Conservation (phyloP, 148 eudicot genomes). For the Rhododendron ovatum region DNA sequence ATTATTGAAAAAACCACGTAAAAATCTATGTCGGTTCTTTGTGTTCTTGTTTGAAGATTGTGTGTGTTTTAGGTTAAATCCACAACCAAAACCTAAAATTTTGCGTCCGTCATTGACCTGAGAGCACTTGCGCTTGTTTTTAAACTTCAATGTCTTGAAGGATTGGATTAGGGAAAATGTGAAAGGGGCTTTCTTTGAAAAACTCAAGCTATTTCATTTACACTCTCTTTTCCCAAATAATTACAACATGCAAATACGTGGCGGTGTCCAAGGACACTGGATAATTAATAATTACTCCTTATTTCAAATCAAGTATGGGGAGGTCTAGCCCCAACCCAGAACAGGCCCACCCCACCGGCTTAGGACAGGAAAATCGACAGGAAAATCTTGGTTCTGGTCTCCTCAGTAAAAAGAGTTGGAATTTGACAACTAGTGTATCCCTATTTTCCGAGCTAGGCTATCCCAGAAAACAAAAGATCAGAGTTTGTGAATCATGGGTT, state of each 20-base stretch:
- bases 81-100: background rate
- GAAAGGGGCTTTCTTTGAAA: background rate
- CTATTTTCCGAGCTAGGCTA: background rate
- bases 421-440: background rate
- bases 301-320: background rate
- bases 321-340: background rate
- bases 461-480: background rate
- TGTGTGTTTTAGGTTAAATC: background rate
- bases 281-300: background rate
- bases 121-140: background rate
- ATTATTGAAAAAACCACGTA: background rate
- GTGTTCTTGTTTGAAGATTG: too few species aligned
- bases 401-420: background rate
- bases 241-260: background rate
- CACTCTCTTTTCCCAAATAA: background rate
- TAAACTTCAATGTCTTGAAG: background rate
- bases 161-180: background rate
- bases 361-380: background rate
- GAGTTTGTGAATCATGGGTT: background rate
- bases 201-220: background rate
- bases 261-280: too few species aligned
- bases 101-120: background rate
- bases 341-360: background rate
- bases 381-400: background rate
- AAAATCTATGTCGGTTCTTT: background rate